Evolutionary conservation across 2,329 filamentous ascomycete species (phyloP), one percentile per base, ranked within the genome.

Genomic region (Ilyonectria destructans): DNA sequence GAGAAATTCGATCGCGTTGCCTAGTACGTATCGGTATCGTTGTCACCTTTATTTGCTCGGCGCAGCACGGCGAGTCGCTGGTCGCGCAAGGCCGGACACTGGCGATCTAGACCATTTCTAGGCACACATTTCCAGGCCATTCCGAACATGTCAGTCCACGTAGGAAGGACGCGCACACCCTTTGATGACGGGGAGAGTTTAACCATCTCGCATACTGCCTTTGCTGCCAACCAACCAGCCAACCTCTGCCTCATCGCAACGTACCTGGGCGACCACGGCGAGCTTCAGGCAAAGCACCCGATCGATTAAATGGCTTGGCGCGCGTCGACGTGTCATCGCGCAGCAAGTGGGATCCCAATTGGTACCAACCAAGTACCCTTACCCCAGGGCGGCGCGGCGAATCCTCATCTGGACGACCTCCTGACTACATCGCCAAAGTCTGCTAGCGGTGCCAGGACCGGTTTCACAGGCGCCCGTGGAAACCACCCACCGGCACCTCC

Each of bases 61-160:
- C 37, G 51, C 51, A 52, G 26, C 46, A 55, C 46, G 33, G 45
- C 49, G 17, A 45, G 33, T 45, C 33, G 43, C 29, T 45, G 49
- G 45, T 6, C 43, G 37, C 12, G 45, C 12, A 21, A 23, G 51
- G 23, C 51, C 29, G 37, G 29, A 19, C 19, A 31, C n/a, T 56
- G 59, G 56, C 29, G 49, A 61, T 66, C 40, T 54, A 37, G 52
- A 54, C 54, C 57, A 60, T 48, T 58, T 48, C 26, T 33, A 52
- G 58, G 58, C 58, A 23, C 45, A 61, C n/a, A 29, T 23, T 54
- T 43, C 58, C 46, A 58, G 55, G 17, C n/a, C 54, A 58, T 23
- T 54, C 46, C 40, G 15, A 43, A 43, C 58, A 21, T 35, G 46
- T 23, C 29, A 45, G 33, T 58, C 31, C 49, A 60, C 40, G 40